Base-by-base conservation (phyloP, 1,284 basidiomycete genomes). In the Ceraceosorus bombacis region DNA sequence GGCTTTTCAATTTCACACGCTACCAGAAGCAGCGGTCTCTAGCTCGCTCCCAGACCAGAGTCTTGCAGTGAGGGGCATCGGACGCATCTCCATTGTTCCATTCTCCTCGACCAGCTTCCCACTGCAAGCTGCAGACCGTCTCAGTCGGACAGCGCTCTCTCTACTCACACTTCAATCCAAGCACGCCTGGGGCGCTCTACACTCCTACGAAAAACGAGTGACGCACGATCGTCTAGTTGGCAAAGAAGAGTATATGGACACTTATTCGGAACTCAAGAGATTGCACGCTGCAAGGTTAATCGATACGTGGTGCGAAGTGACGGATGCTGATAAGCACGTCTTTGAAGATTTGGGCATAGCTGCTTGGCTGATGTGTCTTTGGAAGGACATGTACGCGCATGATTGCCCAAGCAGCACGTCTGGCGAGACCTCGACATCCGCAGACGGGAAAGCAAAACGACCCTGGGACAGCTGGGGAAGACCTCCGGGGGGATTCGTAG, bases 271-370 rank as follows among this genome's bases (percentile, higher is more conserved):
- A 1, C 86, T 97, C 82, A 85, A 93, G 59, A 87, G 88, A 65
- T 82, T 87, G 27, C 85, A 95, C 79, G 88, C 70, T 0, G 10
- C 54, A 5, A 41, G 55, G 1, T 58, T 76, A 2, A 67, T 73
- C 12, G 50, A 39, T 0, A 50, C 83, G 5, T 96, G 92, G 85
- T 81, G 83, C 51, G 90, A 93, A 68, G 83, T 81, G 1, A 88
- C 90, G 0, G 86, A 93, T 80, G 87, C 89, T 6, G 73, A 86
- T 55, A 89, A 93, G 78, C 88, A 93, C 78, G 88, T 92, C 5
- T 91, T 88, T 66, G 79, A 83, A 85, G 91, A 95, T 76, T 87
- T 94, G 51, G 89, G 88, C 0, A 90, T 94, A 53, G 92, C 90
- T 3, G 90, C 91, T 0, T 97, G 88, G 78, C 80, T 96, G 50